A percentile compares a stretch with the other conserved stretches of the same genome.
These are phyloP conservation scores for Hypsizygus marmoreus DNA, from an alignment of 768 basidiomycete species.

Conservation along the genomic window DNA sequence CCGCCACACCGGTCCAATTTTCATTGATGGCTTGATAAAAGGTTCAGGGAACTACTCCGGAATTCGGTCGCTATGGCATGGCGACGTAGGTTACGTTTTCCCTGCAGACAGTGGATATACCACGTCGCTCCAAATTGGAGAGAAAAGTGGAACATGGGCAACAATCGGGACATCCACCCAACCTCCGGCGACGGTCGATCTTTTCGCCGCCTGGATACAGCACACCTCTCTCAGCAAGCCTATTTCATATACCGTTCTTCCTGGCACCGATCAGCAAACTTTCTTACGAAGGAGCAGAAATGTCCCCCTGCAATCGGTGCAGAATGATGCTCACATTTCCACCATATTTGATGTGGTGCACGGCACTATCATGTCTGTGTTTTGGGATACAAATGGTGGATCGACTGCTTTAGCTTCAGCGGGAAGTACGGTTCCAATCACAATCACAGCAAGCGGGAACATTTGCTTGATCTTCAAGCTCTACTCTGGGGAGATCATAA, in stretches of 20 bases:
- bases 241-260: conserved; percentile 57
- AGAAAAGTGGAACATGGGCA: conserved; percentile 61
- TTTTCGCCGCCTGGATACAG: conserved; percentile 67
- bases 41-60: conserved; percentile 8
- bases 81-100: conserved; percentile 62
- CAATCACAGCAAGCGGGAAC: conserved; percentile 41
- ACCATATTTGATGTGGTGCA: conserved; percentile 49
- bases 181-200: conserved; percentile 56
- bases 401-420: conserved; percentile 35
- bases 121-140: conserved; percentile 41
- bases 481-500: conserved; percentile 44
- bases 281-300: conserved; percentile 40
- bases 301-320: conserved; percentile 36
- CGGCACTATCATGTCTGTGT: conserved; percentile 48
- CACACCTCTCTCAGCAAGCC: conserved; percentile 36
- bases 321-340: conserved; percentile 50
- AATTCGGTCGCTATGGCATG: conserved; percentile 60
- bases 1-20: conserved; percentile 42
- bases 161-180: conserved; percentile 62
- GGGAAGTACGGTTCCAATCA: conserved; percentile 24
- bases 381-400: conserved; percentile 56
- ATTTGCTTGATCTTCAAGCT: conserved; percentile 45
- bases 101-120: conserved; percentile 31
- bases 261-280: conserved; percentile 40
- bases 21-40: conserved; percentile 37